Base-by-base conservation (phyloP, 2,329 filamentous ascomycete species). In the Apiospora arundinis region DNA sequence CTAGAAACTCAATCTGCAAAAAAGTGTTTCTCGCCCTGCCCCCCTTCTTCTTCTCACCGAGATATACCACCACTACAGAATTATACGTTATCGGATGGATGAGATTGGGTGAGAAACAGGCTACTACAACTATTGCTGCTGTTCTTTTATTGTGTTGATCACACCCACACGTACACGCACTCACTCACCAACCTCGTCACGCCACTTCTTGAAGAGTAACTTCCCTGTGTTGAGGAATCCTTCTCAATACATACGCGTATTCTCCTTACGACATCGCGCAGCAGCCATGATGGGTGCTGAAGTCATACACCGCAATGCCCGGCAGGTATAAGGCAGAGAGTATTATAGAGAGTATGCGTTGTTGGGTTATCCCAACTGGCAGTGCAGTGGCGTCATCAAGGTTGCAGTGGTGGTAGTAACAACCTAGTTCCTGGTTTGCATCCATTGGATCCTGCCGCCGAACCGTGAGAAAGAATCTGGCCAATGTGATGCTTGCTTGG, bases 361-460 rank as follows among this genome's bases (percentile, higher is more conserved):
- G 52, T 60, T 21, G 28, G 52, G 21, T 32, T 37, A 21, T n/a
- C 52, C 52, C 52, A 45, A 45, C 14, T 18, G 42, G 42, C 42
- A 45, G 42, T 45, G 42, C 42, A 40, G 56, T 63, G 56, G 56
- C 56, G 56, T 63, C 56, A 63, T 63, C 56, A 37, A 18, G 9
- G 56, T 63, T 63, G 56, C 28, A 40, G 32, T 40, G 32, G 32
- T 40, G 32, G 56, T 63, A 63, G 28, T 37, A 40, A 40, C 16
- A 40, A 63, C 25, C 52, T 37, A 63, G 56, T 63, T 63, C 32
- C 56, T 63, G 56, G 56, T 40, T 32, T 63, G 56, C 56, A 63
- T 63, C 56, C 56, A 40, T 63, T 40, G 42, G 25, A 60, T 60
- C 52, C 52, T 60, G 52, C 28, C 52, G 52, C 52, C 32, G 52